Evolutionary conservation across 129 eudicot species (phyloP), one percentile per base, ranked within the genome.

Genomic region (Tanacetum coccineum): DNA sequence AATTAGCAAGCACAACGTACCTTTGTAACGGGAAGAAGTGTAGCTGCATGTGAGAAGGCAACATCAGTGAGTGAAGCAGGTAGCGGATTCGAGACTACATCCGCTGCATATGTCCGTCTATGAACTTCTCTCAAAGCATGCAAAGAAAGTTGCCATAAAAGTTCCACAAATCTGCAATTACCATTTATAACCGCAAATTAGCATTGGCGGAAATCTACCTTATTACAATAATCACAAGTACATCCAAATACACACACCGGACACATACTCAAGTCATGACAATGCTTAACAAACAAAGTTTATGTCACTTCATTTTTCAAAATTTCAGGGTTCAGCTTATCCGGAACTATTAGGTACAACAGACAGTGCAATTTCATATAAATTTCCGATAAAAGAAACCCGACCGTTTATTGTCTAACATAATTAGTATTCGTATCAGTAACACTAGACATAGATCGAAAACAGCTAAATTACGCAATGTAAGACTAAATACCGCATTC

Each of bases 51-150:
- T 32, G 99, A 94, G 72, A 94, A 84, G 73, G 99, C 96, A 61
- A 94, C 99, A 81, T 94, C 99, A 0, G 99, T 94, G 72, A 94
- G 67, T 69, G 97, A 88, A 66, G 97, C 92, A 50, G 99, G 97
- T 76, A 86, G 75, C 15, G 99, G 95, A 65, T 94, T 89, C 70
- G 97, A 89, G 83, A 84, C 90, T 75, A 94, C 90, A 81, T 94
- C 99, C 51, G 95, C 95, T 72, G 93, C 81, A 78, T 89, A 94
- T 21, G 88, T 94, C 67, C 99, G 95, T 69, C 94, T 83, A 66
- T 94, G 99, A 76, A 94, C 99, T 78, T 94, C 99, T 49, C 95
- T 86, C 81, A 89, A 76, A 67, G 99, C 99, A 83, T 94, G 99
- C 79, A 94, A 77, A 59, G 99, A 94, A 67, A 94, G 99, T 76